A percentile compares a stretch with the other conserved stretches of the same genome.
Conservation (phyloP, 768 basidiomycete species). For the Omphalotus guepiniiformis region DNA sequence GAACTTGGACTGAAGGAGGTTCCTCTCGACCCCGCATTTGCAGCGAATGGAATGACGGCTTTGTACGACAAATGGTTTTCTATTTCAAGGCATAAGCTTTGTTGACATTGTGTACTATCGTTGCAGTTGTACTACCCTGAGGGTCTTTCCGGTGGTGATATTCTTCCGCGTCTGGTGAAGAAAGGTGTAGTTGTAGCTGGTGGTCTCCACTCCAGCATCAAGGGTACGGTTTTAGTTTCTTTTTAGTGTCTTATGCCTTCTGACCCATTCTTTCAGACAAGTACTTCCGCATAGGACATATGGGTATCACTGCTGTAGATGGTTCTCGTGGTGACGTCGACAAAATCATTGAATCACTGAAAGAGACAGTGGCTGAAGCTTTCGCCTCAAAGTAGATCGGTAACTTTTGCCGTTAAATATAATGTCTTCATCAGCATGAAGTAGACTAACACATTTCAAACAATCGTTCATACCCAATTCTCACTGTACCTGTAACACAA, state of each 20-base stretch:
- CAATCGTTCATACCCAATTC: too few relatives aligned
- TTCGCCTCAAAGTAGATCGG: conserved; percentile 8
- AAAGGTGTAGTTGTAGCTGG: conserved; percentile 81
- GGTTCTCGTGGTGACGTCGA: conserved; percentile 69
- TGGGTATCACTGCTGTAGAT: conserved; percentile 85
- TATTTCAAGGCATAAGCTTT: not conserved
- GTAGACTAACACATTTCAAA: not conserved
- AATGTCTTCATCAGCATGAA: too few relatives aligned
- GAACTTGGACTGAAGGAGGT: conserved; percentile 73
- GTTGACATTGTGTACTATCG: conserved; percentile 6
- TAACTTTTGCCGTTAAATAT: too few relatives aligned
- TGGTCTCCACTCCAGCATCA: conserved; percentile 80
- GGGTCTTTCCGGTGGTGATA: conserved; percentile 70
- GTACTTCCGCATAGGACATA: conserved; percentile 95
- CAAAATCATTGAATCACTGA: conserved; percentile 61
- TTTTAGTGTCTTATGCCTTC: not conserved
- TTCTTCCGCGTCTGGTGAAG: conserved; percentile 70
- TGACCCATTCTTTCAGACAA: conserved; percentile 44
- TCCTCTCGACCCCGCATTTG: conserved; percentile 51
- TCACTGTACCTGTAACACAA: too few relatives aligned
- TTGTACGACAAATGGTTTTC: conserved; percentile 15
- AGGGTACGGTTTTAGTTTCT: conserved; percentile 44
- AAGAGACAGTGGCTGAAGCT: conserved; percentile 41
- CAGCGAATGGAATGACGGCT: conserved; percentile 96
- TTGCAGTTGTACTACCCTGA: conserved; percentile 76